Base-by-base conservation (phyloP, 768 basidiomycete species). In the Brasilioporus rufonigricans region DNA sequence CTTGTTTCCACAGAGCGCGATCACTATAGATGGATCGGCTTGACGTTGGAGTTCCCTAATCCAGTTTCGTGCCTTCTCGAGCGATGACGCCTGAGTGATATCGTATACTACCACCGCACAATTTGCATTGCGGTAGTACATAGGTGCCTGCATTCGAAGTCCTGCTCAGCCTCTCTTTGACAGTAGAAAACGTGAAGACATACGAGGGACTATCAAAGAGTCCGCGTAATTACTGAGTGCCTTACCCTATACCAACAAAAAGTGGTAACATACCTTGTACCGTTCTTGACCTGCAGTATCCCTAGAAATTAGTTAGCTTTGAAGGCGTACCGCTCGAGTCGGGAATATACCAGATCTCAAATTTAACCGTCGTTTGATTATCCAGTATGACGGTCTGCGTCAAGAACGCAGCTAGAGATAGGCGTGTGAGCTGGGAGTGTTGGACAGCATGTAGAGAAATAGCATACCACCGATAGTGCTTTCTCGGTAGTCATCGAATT, bases 1-100 rank as follows among this genome's bases (percentile, higher is more conserved):
- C 75, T 98, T 98, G 80, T 98, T 98, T 45, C 96, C 96, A 55
- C 93, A 96, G 33, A 98, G 85, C 38, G 93, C 90, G 70, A 98
- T 96, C 64, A 96, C 84, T 77, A 97, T 98, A 41, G 88, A 91
- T 8, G 96, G 95, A 70, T 98, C 96, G 53, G 95, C 96, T 75
- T 98, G 95, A 51, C 95, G 92, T 68, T 97, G 94, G 3, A 98
- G 84, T 72, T 98, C 95, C 48, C 90, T 82, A 68, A 98, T 95
- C 96, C 96, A 98, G 59, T 87, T 86, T 62, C 89, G 88, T 27
- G 96, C 96, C 74, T 96, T 97, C 76, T 96, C 92, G 59, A 96
- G 83, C 2, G 95, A 96, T 23, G 92, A 80, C 9, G 87, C 69
- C 68, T 93, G 89, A 39, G 97, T 98, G 71, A 99, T 95, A 73